Evolutionary conservation across 495 filamentous ascomycete species (phyloP).

Genomic region (Podospora pseudocomata): DNA sequence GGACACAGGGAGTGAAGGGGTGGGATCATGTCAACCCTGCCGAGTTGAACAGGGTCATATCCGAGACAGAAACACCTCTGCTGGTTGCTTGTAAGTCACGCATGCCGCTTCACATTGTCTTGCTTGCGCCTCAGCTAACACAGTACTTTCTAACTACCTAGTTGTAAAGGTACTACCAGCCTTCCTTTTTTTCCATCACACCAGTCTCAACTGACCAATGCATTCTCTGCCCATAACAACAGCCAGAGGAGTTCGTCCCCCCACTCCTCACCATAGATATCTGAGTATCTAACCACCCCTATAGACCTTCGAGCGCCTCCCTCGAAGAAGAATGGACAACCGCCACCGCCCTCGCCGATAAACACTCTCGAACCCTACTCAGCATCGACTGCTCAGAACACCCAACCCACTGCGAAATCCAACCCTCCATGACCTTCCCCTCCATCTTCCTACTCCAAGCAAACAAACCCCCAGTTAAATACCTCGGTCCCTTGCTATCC

Average conservation of each 20-base stretch:
- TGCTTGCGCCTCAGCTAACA: neutral
- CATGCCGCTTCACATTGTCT: too few relatives aligned
- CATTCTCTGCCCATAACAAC: neutral
- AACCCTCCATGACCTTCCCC: neutral
- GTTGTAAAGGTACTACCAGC: neutral
- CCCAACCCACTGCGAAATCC: neutral
- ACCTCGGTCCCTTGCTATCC: neutral
- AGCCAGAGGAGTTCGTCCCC: neutral
- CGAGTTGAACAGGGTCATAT: neutral
- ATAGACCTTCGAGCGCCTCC: neutral
- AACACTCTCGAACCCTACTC: neutral
- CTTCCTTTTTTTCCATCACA: neutral
- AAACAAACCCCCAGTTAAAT: neutral
- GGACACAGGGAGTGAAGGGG: too few relatives aligned
- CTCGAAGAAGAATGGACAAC: neutral
- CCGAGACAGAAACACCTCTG: neutral
- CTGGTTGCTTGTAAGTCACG: neutral
- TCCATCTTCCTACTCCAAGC: neutral
- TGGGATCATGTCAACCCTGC: neutral
- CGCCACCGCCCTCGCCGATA: neutral
- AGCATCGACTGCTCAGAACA: neutral
- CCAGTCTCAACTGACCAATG: neutral
- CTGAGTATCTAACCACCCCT: neutral
- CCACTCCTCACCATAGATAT: neutral
- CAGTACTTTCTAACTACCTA: neutral